A percentile compares a stretch with the other conserved stretches of the same genome.
These are phyloP conservation scores for Chondrus crispus DNA, from an alignment of 23 red algal species.

Conservation along the genomic window DNA sequence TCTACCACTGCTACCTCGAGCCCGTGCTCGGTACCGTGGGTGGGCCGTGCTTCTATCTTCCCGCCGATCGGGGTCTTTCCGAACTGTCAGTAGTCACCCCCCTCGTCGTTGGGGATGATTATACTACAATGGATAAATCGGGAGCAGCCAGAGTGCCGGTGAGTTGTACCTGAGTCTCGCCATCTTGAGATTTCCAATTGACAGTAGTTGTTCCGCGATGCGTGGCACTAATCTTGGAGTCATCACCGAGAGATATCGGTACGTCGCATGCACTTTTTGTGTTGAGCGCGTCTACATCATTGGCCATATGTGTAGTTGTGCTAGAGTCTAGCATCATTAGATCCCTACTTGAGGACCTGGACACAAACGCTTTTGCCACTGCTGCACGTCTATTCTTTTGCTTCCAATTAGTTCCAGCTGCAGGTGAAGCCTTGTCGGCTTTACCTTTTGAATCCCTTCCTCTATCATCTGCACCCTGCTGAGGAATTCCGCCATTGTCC, in stretches of 20 bases:
- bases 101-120: too few species aligned
- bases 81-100: too few species aligned
- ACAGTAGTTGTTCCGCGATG: not conserved
- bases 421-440: too few species aligned
- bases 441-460: too few species aligned
- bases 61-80: too few species aligned
- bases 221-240: constrained; percentile 15
- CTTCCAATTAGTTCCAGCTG: too few species aligned
- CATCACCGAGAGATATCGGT: constrained; percentile 15
- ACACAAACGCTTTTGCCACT: not conserved
- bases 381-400: too few species aligned
- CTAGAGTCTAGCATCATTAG: constrained; percentile 33
- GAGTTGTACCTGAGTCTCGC: not conserved
- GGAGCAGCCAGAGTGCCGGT: not conserved
- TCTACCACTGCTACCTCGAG: too few species aligned
- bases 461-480: too few species aligned
- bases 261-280: not conserved
- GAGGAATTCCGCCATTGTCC: too few species aligned
- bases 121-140: not conserved
- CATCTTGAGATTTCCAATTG: not conserved
- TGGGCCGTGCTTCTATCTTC: too few species aligned
- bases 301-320: constrained; percentile 17
- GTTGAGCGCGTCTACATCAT: not conserved
- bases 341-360: not conserved
- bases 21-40: too few species aligned